These are phyloP conservation scores for Urochloa ruziziensis DNA, from an alignment of 176 grass and related monocot species.

Conservation along the genomic window DNA sequence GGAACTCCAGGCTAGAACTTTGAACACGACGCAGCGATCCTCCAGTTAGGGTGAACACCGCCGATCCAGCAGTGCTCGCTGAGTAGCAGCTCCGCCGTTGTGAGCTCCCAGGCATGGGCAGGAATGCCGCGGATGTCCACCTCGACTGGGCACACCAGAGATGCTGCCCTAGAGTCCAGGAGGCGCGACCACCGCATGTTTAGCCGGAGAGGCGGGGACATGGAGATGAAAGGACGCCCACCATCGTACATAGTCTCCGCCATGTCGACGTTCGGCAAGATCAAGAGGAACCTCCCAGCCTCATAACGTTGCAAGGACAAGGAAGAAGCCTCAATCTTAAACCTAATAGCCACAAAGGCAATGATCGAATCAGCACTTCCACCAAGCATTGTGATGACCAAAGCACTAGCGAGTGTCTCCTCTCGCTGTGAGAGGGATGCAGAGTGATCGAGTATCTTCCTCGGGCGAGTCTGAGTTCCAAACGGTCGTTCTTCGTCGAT, in stretches of 20 bases:
- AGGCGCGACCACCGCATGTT: neutral
- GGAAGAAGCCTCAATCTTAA: neutral
- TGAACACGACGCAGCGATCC: neutral
- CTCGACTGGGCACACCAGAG: neutral
- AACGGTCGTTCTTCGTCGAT: neutral
- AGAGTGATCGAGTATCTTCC: neutral
- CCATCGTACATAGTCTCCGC: neutral
- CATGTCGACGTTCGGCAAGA: neutral
- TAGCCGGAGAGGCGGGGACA: neutral
- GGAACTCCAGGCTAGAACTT: neutral
- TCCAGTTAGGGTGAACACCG: neutral
- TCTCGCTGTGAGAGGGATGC: neutral
- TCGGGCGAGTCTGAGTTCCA: fast-evolving
- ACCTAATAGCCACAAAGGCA: neutral
- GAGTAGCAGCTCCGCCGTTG: neutral
- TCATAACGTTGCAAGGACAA: neutral
- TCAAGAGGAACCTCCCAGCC: neutral
- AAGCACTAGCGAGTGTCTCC: neutral
- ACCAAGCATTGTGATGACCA: neutral
- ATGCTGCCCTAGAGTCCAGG: neutral
- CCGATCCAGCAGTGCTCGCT: neutral
- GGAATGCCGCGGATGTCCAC: neutral
- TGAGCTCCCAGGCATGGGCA: neutral
- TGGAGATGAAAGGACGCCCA: neutral
- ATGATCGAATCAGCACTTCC: neutral